phyloP scores from a whole-genome alignment of 108 stramenopile species.

The Skeletonema menzelii region DNA sequence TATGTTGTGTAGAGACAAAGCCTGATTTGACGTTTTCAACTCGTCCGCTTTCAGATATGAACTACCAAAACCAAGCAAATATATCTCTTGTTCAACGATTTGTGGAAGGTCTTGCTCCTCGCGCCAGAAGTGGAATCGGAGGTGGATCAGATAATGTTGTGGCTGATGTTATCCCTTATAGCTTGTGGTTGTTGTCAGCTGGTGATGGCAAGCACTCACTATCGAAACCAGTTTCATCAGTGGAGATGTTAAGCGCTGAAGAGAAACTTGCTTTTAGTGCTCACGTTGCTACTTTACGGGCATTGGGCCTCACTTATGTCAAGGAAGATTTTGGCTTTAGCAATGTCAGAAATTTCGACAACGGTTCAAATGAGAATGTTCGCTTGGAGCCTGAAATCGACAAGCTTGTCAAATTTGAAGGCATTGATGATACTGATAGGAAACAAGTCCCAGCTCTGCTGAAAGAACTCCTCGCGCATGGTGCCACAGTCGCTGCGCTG shows the following conservation, averaged over 20 bases:
- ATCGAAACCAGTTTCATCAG: constrained; percentile 65
- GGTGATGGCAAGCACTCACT: constrained; percentile 58
- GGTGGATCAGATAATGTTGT: constrained; percentile 39
- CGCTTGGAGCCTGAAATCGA: constrained; percentile 80
- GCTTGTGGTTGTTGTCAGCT: constrained; percentile 74
- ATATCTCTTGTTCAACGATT: constrained; percentile 61
- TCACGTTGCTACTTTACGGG: constrained; percentile 61
- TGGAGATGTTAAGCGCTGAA: constrained; percentile 59
- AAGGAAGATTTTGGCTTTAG: constrained; percentile 34
- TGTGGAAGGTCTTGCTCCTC: constrained; percentile 61
- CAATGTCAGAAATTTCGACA: constrained; percentile 7
- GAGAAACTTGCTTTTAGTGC: constrained; percentile 62
- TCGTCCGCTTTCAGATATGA: constrained; percentile 53
- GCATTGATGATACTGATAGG: constrained; percentile 8
- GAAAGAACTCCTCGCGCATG: constrained; percentile 74
- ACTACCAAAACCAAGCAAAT: constrained; percentile 69
- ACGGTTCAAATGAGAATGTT: constrained; percentile 37
- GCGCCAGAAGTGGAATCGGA: constrained; percentile 38
- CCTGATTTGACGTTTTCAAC: constrained; percentile 70
- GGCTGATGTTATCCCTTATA: constrained; percentile 69
- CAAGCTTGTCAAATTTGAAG: constrained; percentile 50
- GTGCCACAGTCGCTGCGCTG: constrained; percentile 53
- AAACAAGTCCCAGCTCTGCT: constrained; percentile 45
- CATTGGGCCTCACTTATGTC: constrained; percentile 76
- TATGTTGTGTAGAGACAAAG: constrained; percentile 77